Evolutionary conservation across 2,329 filamentous ascomycete species (phyloP), one percentile per base, ranked within the genome.

Genomic region (Aureobasidium sp.): DNA sequence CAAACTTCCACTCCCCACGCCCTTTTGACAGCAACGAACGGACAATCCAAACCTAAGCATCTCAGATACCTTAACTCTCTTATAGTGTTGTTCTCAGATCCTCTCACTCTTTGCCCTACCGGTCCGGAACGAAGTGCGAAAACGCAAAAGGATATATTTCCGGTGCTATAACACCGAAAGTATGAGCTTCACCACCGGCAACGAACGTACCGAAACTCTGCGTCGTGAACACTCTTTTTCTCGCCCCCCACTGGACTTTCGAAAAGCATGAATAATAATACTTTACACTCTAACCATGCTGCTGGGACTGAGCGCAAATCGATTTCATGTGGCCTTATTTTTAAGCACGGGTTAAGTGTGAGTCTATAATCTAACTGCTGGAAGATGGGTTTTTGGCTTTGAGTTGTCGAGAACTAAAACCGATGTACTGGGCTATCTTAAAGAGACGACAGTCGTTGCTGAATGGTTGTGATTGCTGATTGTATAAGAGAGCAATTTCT

Each of bases 91-190:
- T 11, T 9, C 14, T 52, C 33, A 14, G 12, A 7, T 14, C 17
- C 48, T 2, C 2, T 12, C 7, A 19, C 9, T 14, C 31, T 11
- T 5, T 33, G n/a, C 48, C n/a, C 31, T 37, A 49, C 27, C 48
- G 48, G 48, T 50, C 4, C 29, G 47, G 8, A 33, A 29, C 47
- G 47, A 50, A 35, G 29, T 50, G 47, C 47, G 29, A 50, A 49
- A 22, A 19, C 40, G 22, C 19, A 39, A 44, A 50, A 50, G 49
- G 33, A 39, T 37, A 39, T 39, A 22, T 22, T 24, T 24, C 27
- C 49, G 49, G 49, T 52, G 5, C 49, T 52, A 52, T 27, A 39
- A 52, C 49, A 52, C 49, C 49, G 49, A 52, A 52, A 52, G 49
- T 52, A 52, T 52, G 48, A 17, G n/a, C 27, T 9, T 19, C 19